Evolutionary conservation across 2,329 filamentous ascomycete genomes (phyloP).

Genomic region (Neopestalotiopsis clavispora): DNA sequence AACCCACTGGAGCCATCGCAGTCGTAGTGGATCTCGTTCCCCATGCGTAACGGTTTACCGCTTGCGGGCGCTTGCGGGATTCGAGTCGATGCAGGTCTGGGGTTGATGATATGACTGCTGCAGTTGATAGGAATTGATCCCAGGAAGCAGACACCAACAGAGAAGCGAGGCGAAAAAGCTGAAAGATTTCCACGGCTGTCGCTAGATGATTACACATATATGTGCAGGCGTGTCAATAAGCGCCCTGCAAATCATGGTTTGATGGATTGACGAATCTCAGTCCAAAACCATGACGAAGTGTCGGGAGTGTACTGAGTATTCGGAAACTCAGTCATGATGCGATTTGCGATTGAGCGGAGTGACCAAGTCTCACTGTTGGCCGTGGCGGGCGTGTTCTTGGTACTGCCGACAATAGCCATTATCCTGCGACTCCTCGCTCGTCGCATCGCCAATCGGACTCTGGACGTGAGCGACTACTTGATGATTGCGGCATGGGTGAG

Average conservation of each 20-base stretch:
- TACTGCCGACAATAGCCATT: not conserved
- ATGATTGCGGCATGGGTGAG: constrained; percentile 7
- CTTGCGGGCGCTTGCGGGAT: not conserved
- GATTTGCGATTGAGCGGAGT: not conserved
- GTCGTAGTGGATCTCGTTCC: not conserved
- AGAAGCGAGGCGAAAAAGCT: not conserved
- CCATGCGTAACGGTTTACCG: not conserved
- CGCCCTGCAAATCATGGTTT: not conserved
- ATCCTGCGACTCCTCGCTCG: not conserved
- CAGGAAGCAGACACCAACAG: not conserved
- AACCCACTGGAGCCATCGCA: not conserved
- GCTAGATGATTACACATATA: not conserved
- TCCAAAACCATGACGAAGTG: not conserved
- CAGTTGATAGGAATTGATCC: not conserved
- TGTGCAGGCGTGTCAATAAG: not conserved
- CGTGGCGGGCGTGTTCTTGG: not conserved
- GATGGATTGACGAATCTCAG: not conserved
- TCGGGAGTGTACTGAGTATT: not conserved
- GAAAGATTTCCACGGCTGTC: not conserved
- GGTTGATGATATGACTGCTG: not conserved
- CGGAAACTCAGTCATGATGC: not conserved
- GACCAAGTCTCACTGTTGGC: not conserved
- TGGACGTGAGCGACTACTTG: not conserved
- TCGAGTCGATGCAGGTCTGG: not conserved
- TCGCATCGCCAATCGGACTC: not conserved